Evolutionary conservation across 331 rosid species (phyloP).

Genomic region (Acacia pycnantha): DNA sequence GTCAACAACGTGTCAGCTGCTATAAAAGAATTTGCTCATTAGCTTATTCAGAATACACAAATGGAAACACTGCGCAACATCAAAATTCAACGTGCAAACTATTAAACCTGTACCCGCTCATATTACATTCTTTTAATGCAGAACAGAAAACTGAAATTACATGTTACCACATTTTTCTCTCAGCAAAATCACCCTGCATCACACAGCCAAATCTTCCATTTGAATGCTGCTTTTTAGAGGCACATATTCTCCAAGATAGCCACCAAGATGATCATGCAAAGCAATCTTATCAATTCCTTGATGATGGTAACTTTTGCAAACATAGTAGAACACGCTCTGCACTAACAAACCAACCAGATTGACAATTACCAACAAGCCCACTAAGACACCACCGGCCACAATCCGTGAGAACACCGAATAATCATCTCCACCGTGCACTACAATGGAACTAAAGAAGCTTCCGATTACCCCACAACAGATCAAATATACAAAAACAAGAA

Average conservation of each 20-base stretch:
- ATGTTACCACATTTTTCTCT: conserved; percentile 5
- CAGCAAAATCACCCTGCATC: conserved; percentile 18
- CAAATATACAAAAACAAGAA: conserved; percentile 58
- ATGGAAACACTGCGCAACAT: neutral
- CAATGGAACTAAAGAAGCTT: conserved; percentile 57
- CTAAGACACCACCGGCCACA: conserved; percentile 78
- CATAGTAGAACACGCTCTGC: conserved; percentile 94
- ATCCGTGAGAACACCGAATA: conserved; percentile 64
- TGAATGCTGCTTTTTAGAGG: conserved; percentile 94
- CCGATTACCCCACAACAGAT: conserved; percentile 49
- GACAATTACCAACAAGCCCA: conserved; percentile 82
- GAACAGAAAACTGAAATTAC: conserved; percentile 28
- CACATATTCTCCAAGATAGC: conserved; percentile 96
- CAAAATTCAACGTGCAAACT: conserved; percentile 27
- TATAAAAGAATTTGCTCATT: conserved; percentile 18
- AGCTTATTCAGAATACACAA: conserved; percentile 10
- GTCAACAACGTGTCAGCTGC: neutral
- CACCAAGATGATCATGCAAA: conserved; percentile 88
- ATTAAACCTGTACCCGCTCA: neutral
- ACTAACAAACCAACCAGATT: conserved; percentile 80
- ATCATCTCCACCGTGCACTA: conserved; percentile 66
- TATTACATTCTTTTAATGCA: conserved; percentile 32
- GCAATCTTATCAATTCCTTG: conserved; percentile 92
- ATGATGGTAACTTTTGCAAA: conserved; percentile 88
- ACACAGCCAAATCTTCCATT: conserved; percentile 81